Percentiles rank a stretch among this genome's conserved stretches.
phyloP scores from a whole-genome alignment of 1,284 basidiomycete species.

The Macrocystidia cucumis region DNA sequence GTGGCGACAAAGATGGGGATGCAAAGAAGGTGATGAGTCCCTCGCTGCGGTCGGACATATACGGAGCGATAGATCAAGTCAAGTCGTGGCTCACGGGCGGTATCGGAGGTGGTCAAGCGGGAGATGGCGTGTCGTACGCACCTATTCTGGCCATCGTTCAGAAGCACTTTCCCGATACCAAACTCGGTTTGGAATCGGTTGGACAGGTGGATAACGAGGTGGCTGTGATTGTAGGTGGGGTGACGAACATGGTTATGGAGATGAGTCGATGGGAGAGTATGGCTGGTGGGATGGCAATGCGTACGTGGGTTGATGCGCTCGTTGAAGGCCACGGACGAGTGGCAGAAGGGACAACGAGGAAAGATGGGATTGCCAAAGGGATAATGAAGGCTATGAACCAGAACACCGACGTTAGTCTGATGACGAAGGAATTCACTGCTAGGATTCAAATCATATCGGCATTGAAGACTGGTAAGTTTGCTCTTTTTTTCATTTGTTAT shows the following conservation, averaged over 20 bases:
- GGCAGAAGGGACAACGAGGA: conserved; percentile 19
- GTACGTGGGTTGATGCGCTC: conserved; percentile 41
- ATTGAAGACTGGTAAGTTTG: conserved; percentile 38
- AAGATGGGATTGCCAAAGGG: conserved; percentile 34
- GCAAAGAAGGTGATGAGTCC: conserved; percentile 35
- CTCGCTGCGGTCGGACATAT: conserved; percentile 37
- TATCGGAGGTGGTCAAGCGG: conserved; percentile 28
- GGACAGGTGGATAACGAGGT: conserved; percentile 35
- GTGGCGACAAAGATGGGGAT: conserved; percentile 21
- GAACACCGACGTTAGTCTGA: conserved; percentile 34
- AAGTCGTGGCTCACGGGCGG: conserved; percentile 35
- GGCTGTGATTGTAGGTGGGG: conserved; percentile 36
- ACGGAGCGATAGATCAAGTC: conserved; percentile 32
- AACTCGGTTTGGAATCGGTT: conserved; percentile 33
- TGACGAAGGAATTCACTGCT: conserved; percentile 41
- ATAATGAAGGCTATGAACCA: conserved; percentile 39
- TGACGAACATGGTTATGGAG: conserved; percentile 44
- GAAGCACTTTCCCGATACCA: conserved; percentile 36
- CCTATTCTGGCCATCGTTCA: conserved; percentile 33
- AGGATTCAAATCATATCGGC: conserved; percentile 43
- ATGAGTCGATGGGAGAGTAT: conserved; percentile 46
- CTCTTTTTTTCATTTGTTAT: too few relatives aligned
- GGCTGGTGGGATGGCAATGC: conserved; percentile 43
- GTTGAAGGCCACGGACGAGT: conserved; percentile 26
- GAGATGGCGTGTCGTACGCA: conserved; percentile 40